Evolutionary conservation across 148 eudicot species (phyloP).

Genomic region (Beta vulgaris): DNA sequence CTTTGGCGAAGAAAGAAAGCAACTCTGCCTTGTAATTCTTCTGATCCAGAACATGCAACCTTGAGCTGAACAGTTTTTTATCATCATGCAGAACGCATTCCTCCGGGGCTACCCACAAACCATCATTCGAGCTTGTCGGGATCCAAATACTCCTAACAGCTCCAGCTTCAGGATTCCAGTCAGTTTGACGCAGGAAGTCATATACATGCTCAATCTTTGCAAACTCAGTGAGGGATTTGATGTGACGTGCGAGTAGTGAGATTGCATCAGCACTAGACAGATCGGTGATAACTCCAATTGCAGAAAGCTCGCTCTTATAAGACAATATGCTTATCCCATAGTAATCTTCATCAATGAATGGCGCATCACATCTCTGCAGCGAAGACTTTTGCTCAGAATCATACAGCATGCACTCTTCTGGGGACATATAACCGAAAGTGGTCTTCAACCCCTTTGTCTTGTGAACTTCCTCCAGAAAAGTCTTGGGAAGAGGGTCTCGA

Average conservation of each 20-base stretch:
- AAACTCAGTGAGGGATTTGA: constrained; percentile 32
- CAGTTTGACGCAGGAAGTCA: constrained; percentile 26
- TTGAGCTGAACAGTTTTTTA: constrained; percentile 37
- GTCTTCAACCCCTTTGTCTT: constrained; percentile 55
- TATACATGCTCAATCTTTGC: constrained; percentile 42
- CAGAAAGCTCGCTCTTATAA: constrained; percentile 43
- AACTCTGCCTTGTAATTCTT: constrained; percentile 33
- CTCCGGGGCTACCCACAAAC: constrained; percentile 44
- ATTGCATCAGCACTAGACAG: constrained; percentile 21
- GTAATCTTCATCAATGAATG: constrained; percentile 56
- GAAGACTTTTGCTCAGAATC: constrained; percentile 23
- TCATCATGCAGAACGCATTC: constrained; percentile 58
- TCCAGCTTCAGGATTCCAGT: constrained; percentile 37
- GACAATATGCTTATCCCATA: constrained; percentile 40
- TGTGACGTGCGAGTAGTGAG: constrained; percentile 42
- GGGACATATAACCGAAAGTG: constrained; percentile 42
- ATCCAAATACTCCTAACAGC: constrained; percentile 38
- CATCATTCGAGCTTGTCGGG: constrained; percentile 39
- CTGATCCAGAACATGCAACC: constrained; percentile 40
- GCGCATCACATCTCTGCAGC: constrained; percentile 47
- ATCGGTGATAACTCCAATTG: constrained; percentile 43
- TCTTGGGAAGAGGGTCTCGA: constrained; percentile 21
- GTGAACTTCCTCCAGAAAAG: constrained; percentile 26
- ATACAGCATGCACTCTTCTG: constrained; percentile 44
- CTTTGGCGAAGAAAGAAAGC: constrained; percentile 40